These are phyloP conservation scores for Hemerocallis citrina DNA, from an alignment of 106 monocot genomes.

Conservation along the genomic window DNA sequence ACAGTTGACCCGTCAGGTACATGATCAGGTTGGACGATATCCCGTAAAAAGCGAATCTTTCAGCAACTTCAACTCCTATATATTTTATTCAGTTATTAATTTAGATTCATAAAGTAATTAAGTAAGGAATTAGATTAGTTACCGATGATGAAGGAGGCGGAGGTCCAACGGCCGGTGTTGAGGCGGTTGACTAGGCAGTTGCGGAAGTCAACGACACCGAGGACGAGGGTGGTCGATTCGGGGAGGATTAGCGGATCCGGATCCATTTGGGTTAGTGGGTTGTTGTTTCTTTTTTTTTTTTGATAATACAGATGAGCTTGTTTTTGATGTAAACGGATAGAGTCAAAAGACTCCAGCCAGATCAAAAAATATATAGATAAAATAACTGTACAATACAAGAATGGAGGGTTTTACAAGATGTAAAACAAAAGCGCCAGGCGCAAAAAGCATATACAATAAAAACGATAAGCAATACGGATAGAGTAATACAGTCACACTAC, in stretches of 20 bases:
- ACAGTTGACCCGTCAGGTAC: constrained; percentile 46
- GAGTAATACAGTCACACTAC: too few species aligned
- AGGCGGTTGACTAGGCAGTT: constrained; percentile 14
- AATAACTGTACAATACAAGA: too few species aligned
- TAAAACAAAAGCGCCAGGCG: too few species aligned
- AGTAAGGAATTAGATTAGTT: neutral
- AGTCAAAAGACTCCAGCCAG: too few species aligned
- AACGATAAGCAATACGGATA: too few species aligned
- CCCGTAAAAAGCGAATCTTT: constrained; percentile 45
- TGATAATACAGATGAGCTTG: too few species aligned
- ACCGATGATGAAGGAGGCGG: constrained; percentile 35
- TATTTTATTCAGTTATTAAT: too few species aligned
- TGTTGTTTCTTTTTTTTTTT: too few species aligned
- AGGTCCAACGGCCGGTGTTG: constrained; percentile 29
- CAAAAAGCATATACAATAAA: too few species aligned
- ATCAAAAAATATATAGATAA: too few species aligned
- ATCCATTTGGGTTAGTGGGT: neutral
- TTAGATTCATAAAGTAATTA: neutral
- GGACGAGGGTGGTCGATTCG: neutral
- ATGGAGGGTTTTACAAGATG: too few species aligned
- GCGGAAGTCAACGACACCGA: constrained; percentile 23
- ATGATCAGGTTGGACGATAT: constrained; percentile 44
- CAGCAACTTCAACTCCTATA: constrained; percentile 47
- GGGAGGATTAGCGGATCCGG: neutral
- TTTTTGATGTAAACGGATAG: too few species aligned